These are phyloP conservation scores for Groenewaldozyma salmanticensis DNA, from an alignment of 805 yeast species.

Conservation along the genomic window DNA sequence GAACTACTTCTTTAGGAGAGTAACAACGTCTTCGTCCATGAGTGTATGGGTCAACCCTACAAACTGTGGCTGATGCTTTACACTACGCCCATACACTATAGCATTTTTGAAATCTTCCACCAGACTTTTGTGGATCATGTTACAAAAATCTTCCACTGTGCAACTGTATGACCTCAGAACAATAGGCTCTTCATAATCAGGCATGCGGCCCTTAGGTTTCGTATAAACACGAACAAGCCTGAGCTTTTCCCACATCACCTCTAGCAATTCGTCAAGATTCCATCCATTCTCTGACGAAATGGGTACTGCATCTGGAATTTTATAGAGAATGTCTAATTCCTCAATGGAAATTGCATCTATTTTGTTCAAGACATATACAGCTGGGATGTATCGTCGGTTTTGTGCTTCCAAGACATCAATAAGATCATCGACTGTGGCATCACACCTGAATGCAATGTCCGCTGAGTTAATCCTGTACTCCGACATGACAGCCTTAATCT, in stretches of 20 bases:
- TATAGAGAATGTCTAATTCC: slow-evolving; percentile 80
- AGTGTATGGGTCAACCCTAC: slow-evolving; percentile 80
- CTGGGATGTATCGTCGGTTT: slow-evolving; percentile 90
- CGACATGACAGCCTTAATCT: slow-evolving; percentile 89
- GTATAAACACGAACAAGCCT: slow-evolving; percentile 93
- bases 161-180: slow-evolving; percentile 76
- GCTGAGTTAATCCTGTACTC: slow-evolving; percentile 95
- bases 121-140: slow-evolving; percentile 86
- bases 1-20: slow-evolving; percentile 63
- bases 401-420: slow-evolving; percentile 90
- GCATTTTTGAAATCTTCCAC: slow-evolving; percentile 93
- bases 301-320: slow-evolving; percentile 96
- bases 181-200: slow-evolving; percentile 93
- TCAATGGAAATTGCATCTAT: slow-evolving; percentile 91
- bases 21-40: slow-evolving; percentile 95
- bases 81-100: slow-evolving; percentile 82
- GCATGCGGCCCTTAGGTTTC: slow-evolving; percentile 88
- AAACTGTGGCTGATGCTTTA: slow-evolving; percentile 95
- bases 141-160: slow-evolving; percentile 92
- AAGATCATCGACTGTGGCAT: slow-evolving; percentile 94
- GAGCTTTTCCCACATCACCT: slow-evolving; percentile 90
- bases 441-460: slow-evolving; percentile 92
- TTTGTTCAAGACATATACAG: slow-evolving; percentile 87
- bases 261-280: slow-evolving; percentile 92
- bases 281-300: slow-evolving; percentile 93